Conservation (phyloP, 2,329 filamentous ascomycete species). For the Camillea tinctor region DNA sequence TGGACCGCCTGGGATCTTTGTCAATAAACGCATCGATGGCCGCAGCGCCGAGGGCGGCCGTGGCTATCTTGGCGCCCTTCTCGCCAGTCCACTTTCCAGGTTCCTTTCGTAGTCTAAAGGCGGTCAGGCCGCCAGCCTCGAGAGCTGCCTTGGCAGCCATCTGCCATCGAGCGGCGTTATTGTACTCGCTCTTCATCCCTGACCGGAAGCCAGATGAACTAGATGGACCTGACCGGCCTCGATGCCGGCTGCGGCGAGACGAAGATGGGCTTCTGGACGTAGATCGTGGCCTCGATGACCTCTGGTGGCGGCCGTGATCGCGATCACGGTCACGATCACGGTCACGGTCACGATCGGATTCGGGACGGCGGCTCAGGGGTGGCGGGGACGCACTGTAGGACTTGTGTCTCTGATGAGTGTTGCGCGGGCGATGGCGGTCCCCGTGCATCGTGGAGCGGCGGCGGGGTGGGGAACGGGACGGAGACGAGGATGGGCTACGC, state of each 20-base stretch:
- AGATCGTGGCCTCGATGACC: conserved; percentile 15
- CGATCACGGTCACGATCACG: conserved; percentile 19
- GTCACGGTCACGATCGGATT: conserved; percentile 9
- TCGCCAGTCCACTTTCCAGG: conserved; percentile 46
- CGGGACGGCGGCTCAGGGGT: conserved; percentile 11
- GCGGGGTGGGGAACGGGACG: conserved; percentile 21
- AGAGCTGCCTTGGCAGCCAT: conserved; percentile 46
- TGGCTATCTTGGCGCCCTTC: conserved; percentile 49
- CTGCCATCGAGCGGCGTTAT: conserved; percentile 29
- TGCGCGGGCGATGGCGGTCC: conserved; percentile 6
- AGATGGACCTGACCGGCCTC: conserved; percentile 16
- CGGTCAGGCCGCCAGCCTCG: conserved; percentile 48
- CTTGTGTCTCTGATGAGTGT: neutral
- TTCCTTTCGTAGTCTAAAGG: conserved; percentile 45
- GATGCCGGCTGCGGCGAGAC: conserved; percentile 9
- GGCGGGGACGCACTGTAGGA: conserved; percentile 12
- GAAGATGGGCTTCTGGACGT: conserved; percentile 19
- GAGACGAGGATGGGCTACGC: conserved; percentile 22
- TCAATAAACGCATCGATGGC: conserved; percentile 47
- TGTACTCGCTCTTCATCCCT: neutral
- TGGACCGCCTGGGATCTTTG: conserved; percentile 27
- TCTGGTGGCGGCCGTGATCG: conserved; percentile 20
- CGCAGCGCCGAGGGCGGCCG: conserved; percentile 48
- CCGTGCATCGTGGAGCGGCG: conserved; percentile 15
- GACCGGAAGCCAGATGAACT: conserved; percentile 9